Conservation (phyloP, 75 land plant species). For the Cryptomeria japonica region DNA sequence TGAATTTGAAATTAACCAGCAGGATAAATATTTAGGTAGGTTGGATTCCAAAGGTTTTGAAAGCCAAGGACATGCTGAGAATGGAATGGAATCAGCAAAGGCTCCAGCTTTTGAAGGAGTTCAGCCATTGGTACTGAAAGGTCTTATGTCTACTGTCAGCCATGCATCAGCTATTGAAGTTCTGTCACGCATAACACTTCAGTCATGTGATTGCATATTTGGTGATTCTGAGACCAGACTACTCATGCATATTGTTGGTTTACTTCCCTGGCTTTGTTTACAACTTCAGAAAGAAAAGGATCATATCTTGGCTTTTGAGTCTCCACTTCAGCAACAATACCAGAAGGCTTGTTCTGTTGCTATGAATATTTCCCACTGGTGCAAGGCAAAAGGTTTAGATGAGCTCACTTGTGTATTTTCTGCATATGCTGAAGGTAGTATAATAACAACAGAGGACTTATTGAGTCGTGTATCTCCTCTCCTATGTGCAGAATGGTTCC, state of each 20-base stretch:
- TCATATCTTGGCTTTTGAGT: slow-evolving; percentile 32
- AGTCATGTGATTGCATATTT: slow-evolving; percentile 91
- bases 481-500: slow-evolving; percentile 92
- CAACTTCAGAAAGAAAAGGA: slow-evolving; percentile 71
- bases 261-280: slow-evolving; percentile 95
- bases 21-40: slow-evolving; percentile 62
- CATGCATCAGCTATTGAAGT: slow-evolving; percentile 95
- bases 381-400: slow-evolving; percentile 74
- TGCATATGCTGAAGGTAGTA: slow-evolving; percentile 73
- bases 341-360: slow-evolving; percentile 96
- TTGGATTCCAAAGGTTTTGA: slow-evolving; percentile 61
- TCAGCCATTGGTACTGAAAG: slow-evolving; percentile 97
- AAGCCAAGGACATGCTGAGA: slow-evolving; percentile 16
- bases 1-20: slow-evolving; percentile 63
- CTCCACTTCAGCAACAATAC: slow-evolving; percentile 82
- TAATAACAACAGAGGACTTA: slow-evolving; percentile 63
- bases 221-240: slow-evolving; percentile 90
- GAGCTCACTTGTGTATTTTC: slow-evolving; percentile 70
- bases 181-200: slow-evolving; percentile 85
- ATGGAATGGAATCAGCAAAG: slow-evolving; percentile 46
- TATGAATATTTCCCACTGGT: slow-evolving; percentile 84
- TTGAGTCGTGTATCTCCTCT: slow-evolving; percentile 73
- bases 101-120: slow-evolving; percentile 97
- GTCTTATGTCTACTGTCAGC: slow-evolving; percentile 96
- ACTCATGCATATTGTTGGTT: slow-evolving; percentile 92